Base-by-base conservation (phyloP, 352 stramenopile genomes). In the Pythium monospermum region DNA sequence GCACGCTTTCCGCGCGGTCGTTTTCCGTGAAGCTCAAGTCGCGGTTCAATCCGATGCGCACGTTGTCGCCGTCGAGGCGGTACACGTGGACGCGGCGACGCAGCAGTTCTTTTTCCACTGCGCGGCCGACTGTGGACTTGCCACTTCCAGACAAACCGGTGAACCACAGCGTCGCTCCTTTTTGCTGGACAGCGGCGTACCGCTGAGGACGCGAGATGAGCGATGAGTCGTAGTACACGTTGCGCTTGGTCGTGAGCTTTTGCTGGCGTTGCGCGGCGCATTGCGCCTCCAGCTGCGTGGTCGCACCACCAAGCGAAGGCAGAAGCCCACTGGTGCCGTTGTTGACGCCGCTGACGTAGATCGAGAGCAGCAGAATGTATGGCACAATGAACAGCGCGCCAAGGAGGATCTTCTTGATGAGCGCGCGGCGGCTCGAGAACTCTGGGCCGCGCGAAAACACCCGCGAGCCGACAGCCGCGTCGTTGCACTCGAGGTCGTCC, bases 161-260 rank as follows among this genome's bases (percentile, higher is more conserved):
- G 78, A 99, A 98, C 96, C 96, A 99, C 1, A 99, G 77, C 21
- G 96, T 99, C 6, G 95, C 93, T 19, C 96, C 96, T 67, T 99
- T 99, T 71, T 99, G 96, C 59, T 86, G 69, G 35, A 92, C 51
- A 0, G 79, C 79, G 4, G 78, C 82, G 50, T 86, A 89, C 1
- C 82, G 73, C 59, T 87, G 67, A 32, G 73, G 56, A 0, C 75
- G 73, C 22, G 72, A 68, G 25, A 92, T 53, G 39, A 90, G 69
- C 52, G 79, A 91, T 42, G 81, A 83, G 57, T 90, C 78, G 61
- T 88, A 89, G 68, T 88, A 92, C 6, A 92, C 76, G 49, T 91
- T 88, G 58, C 81, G 76, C 52, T 81, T 66, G 57, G 76, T 87
- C 41, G 69, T 59, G 35, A 91, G 73, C 63, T 89, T 87, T 37